phyloP scores from a whole-genome alignment of 352 stramenopile species.

The Globisporangium camurandrum region DNA sequence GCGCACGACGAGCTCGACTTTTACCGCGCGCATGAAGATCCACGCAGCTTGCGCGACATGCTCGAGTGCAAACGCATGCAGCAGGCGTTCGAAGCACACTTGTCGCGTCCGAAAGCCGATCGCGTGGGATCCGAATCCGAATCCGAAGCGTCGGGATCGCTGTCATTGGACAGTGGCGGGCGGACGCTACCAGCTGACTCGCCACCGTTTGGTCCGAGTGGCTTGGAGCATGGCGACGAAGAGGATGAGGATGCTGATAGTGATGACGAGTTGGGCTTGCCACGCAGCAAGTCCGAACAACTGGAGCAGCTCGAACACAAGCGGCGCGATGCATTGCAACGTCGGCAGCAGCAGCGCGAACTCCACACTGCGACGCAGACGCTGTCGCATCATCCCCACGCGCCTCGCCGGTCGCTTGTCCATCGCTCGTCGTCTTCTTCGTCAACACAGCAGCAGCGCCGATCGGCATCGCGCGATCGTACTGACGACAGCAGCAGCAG shows the following conservation, averaged over 20 bases:
- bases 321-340: slow-evolving; percentile 14
- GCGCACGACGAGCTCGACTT: slow-evolving; percentile 56
- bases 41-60: slow-evolving; percentile 38
- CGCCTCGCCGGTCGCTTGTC: too few species aligned
- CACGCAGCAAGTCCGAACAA: slow-evolving; percentile 24
- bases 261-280: slow-evolving; percentile 25
- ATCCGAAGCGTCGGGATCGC: neutral
- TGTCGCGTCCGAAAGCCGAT: slow-evolving; percentile 27
- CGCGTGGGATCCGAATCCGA: neutral
- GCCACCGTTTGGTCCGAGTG: neutral
- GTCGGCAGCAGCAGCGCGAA: slow-evolving; percentile 19
- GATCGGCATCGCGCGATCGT: neutral
- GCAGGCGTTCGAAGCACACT: slow-evolving; percentile 48
- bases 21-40: slow-evolving; percentile 46
- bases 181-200: slow-evolving; percentile 16
- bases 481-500: too few species aligned
- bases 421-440: too few species aligned
- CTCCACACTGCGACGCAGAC: slow-evolving; percentile 11
- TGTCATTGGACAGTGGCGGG: slow-evolving; percentile 10
- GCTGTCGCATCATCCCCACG: slow-evolving; percentile 3
- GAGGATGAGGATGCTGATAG: slow-evolving; percentile 14
- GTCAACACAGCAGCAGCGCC: slow-evolving; percentile 8
- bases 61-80: slow-evolving; percentile 62
- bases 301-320: too few species aligned
- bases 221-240: slow-evolving; percentile 1